These are phyloP conservation scores for Xerocomellus amylosporus DNA, from an alignment of 768 basidiomycete species.

Conservation along the genomic window DNA sequence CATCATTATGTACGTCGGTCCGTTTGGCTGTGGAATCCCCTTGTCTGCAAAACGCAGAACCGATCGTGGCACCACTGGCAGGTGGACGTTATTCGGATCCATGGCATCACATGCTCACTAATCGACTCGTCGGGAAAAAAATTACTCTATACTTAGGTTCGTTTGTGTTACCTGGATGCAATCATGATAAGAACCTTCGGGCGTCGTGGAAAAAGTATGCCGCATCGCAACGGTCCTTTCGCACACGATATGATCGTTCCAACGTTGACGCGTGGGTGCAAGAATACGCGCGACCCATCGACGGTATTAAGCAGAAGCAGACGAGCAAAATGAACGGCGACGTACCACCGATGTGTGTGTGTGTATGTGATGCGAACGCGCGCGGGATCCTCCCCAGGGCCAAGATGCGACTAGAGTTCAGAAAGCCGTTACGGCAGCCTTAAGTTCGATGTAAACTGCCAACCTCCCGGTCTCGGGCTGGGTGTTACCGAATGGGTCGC, in stretches of 20 bases:
- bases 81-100: neutral
- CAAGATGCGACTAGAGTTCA: neutral
- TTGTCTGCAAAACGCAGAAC: neutral
- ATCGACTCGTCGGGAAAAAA: neutral
- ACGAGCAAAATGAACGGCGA: constrained; percentile 13
- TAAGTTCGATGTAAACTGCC: neutral
- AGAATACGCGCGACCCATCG: neutral
- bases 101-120: neutral
- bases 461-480: constrained; percentile 2
- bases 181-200: too few relatives aligned
- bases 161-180: too few relatives aligned
- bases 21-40: neutral
- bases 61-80: neutral
- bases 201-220: neutral
- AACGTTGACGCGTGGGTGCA: neutral
- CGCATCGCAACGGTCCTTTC: too few relatives aligned
- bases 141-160: neutral
- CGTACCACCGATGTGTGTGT: constrained; percentile 5
- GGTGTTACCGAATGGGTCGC: neutral
- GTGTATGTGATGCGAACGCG: neutral
- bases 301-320: constrained; percentile 3
- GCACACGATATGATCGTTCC: neutral
- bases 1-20: constrained; percentile 13
- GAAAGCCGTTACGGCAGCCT: constrained; percentile 3
- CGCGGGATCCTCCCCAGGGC: neutral